Evolutionary conservation across 371 early-diverging fungal genomes (phyloP).

Genomic region (Rhizopus stolonifer): DNA sequence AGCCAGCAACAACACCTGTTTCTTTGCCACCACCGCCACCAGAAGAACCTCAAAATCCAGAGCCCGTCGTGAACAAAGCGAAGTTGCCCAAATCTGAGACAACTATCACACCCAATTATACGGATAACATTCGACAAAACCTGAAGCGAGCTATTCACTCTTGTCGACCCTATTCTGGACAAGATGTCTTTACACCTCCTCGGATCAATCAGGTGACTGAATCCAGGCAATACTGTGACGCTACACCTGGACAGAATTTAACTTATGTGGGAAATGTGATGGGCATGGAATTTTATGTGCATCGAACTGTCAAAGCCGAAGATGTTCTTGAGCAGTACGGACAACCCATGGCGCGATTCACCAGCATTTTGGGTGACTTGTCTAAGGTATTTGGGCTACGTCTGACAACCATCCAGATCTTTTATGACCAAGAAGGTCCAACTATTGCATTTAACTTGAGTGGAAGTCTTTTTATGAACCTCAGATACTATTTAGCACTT

Average conservation of each 20-base stretch:
- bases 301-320: slow-evolving; percentile 45
- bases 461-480: slow-evolving; percentile 83
- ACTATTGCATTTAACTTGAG: slow-evolving; percentile 84
- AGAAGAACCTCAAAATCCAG: no score
- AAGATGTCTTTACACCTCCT: slow-evolving; percentile 45
- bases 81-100: slow-evolving; percentile 38
- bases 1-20: neutral
- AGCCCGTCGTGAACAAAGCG: slow-evolving; percentile 4
- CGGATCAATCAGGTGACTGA: slow-evolving; percentile 43
- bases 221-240: slow-evolving; percentile 54
- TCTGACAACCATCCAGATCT: slow-evolving; percentile 66
- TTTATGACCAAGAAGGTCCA: slow-evolving; percentile 65
- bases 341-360: slow-evolving; percentile 55
- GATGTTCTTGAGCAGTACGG: slow-evolving; percentile 44
- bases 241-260: slow-evolving; percentile 56
- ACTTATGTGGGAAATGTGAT: slow-evolving; percentile 48
- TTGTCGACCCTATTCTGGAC: slow-evolving; percentile 53
- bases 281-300: slow-evolving; percentile 57
- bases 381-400: slow-evolving; percentile 67
- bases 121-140: slow-evolving; percentile 48
- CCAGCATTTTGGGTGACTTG: slow-evolving; percentile 51
- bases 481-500: slow-evolving; percentile 72
- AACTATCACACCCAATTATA: slow-evolving; percentile 52
- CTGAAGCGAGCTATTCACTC: slow-evolving; percentile 53
- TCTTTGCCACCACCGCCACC: no score